Evolutionary conservation across 2,329 filamentous ascomycete species (phyloP).

Genomic region (Fusarium penzigii): DNA sequence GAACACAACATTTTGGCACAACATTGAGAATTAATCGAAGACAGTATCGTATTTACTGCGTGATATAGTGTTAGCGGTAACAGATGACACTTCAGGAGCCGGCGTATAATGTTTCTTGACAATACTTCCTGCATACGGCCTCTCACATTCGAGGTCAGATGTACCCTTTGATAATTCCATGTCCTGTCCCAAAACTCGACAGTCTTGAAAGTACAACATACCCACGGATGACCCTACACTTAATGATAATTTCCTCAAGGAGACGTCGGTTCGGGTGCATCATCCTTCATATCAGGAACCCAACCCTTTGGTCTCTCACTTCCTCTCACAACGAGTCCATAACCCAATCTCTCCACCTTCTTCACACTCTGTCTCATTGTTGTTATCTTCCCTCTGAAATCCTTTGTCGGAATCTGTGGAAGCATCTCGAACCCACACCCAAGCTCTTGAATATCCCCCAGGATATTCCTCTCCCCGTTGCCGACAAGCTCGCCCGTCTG

Average conservation of each 20-base stretch:
- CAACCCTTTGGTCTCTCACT: constrained; percentile 89
- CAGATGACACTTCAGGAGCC: too few relatives aligned
- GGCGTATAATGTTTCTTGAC: too few relatives aligned
- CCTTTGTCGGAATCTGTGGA: constrained; percentile 56
- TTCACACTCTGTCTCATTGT: constrained; percentile 86
- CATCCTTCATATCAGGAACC: constrained; percentile 72
- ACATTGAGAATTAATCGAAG: too few relatives aligned
- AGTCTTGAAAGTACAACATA: too few relatives aligned
- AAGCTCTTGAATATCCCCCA: constrained; percentile 79
- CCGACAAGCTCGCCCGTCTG: constrained; percentile 61
- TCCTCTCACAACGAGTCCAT: constrained; percentile 83
- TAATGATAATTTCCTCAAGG: constrained; percentile 9
- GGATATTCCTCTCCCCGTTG: constrained; percentile 56
- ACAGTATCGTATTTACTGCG: too few relatives aligned
- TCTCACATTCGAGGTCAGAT: too few relatives aligned
- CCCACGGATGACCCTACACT: too few relatives aligned
- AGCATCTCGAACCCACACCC: constrained; percentile 76
- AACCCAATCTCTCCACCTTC: constrained; percentile 91
- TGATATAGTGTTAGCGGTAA: too few relatives aligned
- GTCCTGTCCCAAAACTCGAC: too few relatives aligned
- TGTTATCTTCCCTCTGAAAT: constrained; percentile 75
- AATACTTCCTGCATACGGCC: too few relatives aligned
- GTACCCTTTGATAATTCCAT: too few relatives aligned
- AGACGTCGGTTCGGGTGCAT: constrained; percentile 32
- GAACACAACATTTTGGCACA: too few relatives aligned